These are phyloP conservation scores for Termitomyces eurrhizus DNA, from an alignment of 768 basidiomycete species.

Conservation along the genomic window DNA sequence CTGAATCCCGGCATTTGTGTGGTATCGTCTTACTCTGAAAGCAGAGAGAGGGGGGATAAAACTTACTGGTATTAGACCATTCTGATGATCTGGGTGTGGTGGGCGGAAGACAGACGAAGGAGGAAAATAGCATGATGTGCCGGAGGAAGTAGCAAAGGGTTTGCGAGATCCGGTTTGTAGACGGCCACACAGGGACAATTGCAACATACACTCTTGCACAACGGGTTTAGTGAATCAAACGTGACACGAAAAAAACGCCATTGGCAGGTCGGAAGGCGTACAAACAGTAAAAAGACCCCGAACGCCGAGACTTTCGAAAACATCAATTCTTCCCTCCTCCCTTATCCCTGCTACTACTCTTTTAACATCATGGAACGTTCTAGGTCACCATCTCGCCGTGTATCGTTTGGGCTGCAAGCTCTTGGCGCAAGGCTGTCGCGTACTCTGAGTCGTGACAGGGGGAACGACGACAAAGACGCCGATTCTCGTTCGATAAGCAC, in stretches of 20 bases:
- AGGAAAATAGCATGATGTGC: not conserved
- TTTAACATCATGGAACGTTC: not conserved
- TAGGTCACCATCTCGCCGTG: constrained; percentile 10
- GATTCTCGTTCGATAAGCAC: constrained; percentile 9
- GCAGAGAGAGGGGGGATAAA: not conserved
- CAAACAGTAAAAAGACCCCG: not conserved
- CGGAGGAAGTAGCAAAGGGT: not conserved
- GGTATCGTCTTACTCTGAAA: not conserved
- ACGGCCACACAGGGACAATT: not conserved
- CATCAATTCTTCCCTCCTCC: not conserved
- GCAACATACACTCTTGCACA: not conserved
- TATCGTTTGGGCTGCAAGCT: constrained; percentile 8
- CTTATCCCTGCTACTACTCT: not conserved
- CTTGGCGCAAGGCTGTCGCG: constrained; percentile 13
- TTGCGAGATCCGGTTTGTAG: not conserved
- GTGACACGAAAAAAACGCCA: constrained; percentile 6
- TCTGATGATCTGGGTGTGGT: not conserved
- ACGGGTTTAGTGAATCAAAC: not conserved
- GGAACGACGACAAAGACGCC: constrained; percentile 3
- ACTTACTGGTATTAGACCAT: not conserved
- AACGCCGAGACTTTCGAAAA: not conserved
- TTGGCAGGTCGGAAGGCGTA: constrained; percentile 7
- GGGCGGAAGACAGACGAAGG: not conserved
- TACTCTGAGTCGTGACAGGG: constrained; percentile 11
- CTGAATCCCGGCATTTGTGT: not conserved